Evolutionary conservation across 306 rosid species (phyloP).

Genomic region (Urtica urens): DNA sequence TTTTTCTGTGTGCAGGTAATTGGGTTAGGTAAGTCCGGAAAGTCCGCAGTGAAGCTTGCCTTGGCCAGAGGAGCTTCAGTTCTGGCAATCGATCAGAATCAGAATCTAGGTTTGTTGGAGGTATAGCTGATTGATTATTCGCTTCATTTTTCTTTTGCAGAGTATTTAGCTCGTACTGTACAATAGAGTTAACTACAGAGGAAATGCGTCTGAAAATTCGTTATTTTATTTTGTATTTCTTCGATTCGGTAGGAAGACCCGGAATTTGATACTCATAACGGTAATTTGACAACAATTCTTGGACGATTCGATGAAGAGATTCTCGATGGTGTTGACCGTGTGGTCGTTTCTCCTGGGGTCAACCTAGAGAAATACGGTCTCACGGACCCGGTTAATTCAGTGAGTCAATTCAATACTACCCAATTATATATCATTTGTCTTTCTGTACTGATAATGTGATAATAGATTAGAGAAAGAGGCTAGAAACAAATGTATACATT

Average conservation of each 20-base stretch:
- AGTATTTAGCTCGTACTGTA: no score
- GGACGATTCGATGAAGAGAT: conserved; percentile 13
- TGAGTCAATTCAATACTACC: conserved; percentile 12
- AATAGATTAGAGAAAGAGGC: no score
- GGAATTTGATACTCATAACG: conserved; percentile 7
- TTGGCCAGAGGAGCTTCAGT: conserved; percentile 27
- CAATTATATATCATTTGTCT: no score
- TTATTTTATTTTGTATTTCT: background rate
- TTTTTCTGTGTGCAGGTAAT: conserved; percentile 8
- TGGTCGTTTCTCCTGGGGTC: conserved; percentile 29
- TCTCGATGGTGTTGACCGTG: conserved; percentile 16
- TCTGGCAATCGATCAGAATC: conserved; percentile 19
- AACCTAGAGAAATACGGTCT: conserved; percentile 13
- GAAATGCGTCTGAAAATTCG: background rate
- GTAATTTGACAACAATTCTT: conserved; percentile 18
- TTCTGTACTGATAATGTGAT: no score
- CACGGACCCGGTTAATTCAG: conserved; percentile 12
- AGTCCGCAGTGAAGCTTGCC: conserved; percentile 25
- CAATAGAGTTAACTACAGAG: no score
- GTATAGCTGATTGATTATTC: no score
- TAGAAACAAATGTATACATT: no score
- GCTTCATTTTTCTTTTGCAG: no score
- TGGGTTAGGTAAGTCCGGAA: conserved; percentile 28
- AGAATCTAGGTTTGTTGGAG: conserved; percentile 15
- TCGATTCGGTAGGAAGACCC: conserved; percentile 16